A percentile compares a stretch with the other conserved stretches of the same genome.
Evolutionary conservation across 495 filamentous ascomycete genomes (phyloP).

Genomic region (Alectoria sarmentosa): DNA sequence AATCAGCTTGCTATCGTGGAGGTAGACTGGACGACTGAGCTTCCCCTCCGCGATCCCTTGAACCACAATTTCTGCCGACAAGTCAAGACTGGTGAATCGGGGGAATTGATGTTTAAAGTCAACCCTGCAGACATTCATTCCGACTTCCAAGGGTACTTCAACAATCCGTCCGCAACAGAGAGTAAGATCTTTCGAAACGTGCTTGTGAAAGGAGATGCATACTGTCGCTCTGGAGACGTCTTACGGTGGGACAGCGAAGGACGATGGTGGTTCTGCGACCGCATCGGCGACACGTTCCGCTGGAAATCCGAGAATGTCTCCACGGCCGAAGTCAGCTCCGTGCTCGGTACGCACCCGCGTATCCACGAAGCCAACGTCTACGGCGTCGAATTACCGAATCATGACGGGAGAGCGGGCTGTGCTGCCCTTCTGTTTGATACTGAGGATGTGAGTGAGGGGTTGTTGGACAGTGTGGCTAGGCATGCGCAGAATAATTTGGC

Average conservation of each 20-base stretch:
- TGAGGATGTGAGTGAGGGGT: constrained; percentile 30
- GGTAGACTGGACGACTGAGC: constrained; percentile 65
- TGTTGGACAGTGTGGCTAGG: constrained; percentile 51
- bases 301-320: constrained; percentile 96
- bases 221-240: constrained; percentile 82
- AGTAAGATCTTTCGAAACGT: constrained; percentile 77
- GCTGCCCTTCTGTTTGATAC: constrained; percentile 57
- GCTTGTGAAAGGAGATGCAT: constrained; percentile 73
- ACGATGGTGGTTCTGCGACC: constrained; percentile 77
- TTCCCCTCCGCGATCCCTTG: constrained; percentile 46
- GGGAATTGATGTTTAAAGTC: constrained; percentile 73
- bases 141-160: constrained; percentile 83
- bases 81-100: constrained; percentile 55
- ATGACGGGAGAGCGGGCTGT: constrained; percentile 84
- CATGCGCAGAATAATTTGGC: constrained; percentile 55
- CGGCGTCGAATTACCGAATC: constrained; percentile 71
- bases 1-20: constrained; percentile 51
- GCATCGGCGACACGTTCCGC: constrained; percentile 88
- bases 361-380: constrained; percentile 84
- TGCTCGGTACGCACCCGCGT: constrained; percentile 57
- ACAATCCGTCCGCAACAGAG: constrained; percentile 64
- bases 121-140: constrained; percentile 55
- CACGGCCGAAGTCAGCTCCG: constrained; percentile 74
- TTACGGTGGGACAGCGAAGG: constrained; percentile 64
- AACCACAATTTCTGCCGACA: constrained; percentile 58